Evolutionary conservation across 2,329 filamentous ascomycete genomes (phyloP).

Genomic region (Trichoderma hamatum): DNA sequence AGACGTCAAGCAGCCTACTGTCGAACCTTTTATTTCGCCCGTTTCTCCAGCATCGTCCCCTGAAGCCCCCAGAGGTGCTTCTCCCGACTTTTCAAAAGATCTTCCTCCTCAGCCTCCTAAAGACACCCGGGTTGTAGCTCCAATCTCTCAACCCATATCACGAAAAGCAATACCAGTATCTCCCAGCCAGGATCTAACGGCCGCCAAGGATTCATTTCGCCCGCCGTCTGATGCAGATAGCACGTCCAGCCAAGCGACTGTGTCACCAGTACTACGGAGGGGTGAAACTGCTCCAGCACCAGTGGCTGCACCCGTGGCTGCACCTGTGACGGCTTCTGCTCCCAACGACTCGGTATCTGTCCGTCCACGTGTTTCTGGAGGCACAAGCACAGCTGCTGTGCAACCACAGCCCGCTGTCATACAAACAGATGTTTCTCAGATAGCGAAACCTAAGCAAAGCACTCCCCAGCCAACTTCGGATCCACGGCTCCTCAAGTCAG

Average conservation of each 20-base stretch:
- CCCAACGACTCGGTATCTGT: conserved; percentile 31
- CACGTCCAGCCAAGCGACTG: conserved; percentile 4
- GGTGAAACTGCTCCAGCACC: background rate
- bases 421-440: conserved; percentile 28
- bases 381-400: conserved; percentile 26
- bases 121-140: conserved; percentile 7
- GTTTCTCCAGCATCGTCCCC: conserved; percentile 51
- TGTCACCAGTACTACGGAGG: background rate
- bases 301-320: background rate
- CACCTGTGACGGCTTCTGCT: conserved; percentile 24
- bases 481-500: conserved; percentile 39
- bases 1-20: conserved; percentile 44
- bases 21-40: conserved; percentile 46
- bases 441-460: conserved; percentile 30
- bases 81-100: conserved; percentile 28
- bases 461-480: conserved; percentile 34
- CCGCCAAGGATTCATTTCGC: conserved; percentile 33
- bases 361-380: conserved; percentile 30
- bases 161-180: conserved; percentile 36
- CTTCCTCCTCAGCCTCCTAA: conserved; percentile 28
- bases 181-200: conserved; percentile 31
- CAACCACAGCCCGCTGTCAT: conserved; percentile 37
- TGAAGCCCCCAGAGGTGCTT: conserved; percentile 38
- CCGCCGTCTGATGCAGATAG: conserved; percentile 3
- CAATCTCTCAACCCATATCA: conserved; percentile 28